Percentiles rank a stretch among this genome's conserved stretches.
phyloP scores from a whole-genome alignment of 1,139 yeast genomes.

The Hanseniaspora sp. region DNA sequence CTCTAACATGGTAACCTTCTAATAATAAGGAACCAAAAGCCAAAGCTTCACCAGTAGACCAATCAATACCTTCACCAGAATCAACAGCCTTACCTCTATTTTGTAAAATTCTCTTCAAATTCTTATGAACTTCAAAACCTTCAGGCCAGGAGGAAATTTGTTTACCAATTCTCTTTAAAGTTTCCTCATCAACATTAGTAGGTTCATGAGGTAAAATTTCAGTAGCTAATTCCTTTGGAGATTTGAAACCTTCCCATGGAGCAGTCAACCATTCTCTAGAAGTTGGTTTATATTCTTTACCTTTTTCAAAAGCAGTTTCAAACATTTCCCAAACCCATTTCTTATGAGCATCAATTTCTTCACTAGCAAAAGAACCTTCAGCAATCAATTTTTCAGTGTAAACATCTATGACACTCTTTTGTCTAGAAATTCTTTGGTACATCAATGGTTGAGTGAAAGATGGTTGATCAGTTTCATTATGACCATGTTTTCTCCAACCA shows the following conservation, averaged over 20 bases:
- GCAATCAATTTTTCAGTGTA: constrained; percentile 67
- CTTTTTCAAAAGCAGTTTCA: constrained; percentile 77
- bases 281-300: constrained; percentile 84
- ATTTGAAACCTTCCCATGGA: constrained; percentile 98
- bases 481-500: constrained; percentile 98
- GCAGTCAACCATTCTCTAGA: constrained; percentile 97
- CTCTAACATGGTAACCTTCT: constrained; percentile 95
- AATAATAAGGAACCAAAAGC: constrained; percentile 86
- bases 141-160: constrained; percentile 76
- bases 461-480: constrained; percentile 98
- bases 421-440: constrained; percentile 84
- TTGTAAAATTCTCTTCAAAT: constrained; percentile 86
- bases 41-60: constrained; percentile 99
- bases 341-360: constrained; percentile 90
- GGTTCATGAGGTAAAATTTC: constrained; percentile 94
- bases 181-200: constrained; percentile 70
- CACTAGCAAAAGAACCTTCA: constrained; percentile 81
- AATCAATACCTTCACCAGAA: constrained; percentile 88
- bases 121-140: constrained; percentile 84
- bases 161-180: constrained; percentile 66
- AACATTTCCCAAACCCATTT: constrained; percentile 94
- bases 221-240: constrained; percentile 92
- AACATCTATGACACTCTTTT: constrained; percentile 76
- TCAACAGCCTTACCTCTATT: constrained; percentile 80
- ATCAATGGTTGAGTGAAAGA: constrained; percentile 95